Evolutionary conservation across 2,329 filamentous ascomycete species (phyloP).

Genomic region (Calonectria hawksworthii): DNA sequence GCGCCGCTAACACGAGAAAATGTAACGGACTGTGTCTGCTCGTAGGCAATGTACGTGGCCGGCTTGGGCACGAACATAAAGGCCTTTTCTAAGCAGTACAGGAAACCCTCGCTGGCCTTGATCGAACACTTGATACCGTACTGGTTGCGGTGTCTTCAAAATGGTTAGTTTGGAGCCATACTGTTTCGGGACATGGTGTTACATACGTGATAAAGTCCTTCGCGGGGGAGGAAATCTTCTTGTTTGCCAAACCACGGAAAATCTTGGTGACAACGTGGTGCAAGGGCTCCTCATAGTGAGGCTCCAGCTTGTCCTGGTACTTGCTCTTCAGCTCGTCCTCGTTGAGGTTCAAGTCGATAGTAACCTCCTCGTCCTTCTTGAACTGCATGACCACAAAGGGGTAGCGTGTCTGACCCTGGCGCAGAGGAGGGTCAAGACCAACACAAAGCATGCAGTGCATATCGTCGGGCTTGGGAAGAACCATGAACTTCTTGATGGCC

Average conservation of each 20-base stretch:
- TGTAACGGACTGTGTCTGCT: constrained; percentile 90
- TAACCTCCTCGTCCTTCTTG: constrained; percentile 97
- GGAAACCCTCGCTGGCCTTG: constrained; percentile 97
- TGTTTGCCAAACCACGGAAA: constrained; percentile 93
- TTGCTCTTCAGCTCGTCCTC: constrained; percentile 86
- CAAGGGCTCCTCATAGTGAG: constrained; percentile 93
- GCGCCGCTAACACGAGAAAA: constrained; percentile 97
- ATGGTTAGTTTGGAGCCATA: constrained; percentile 46
- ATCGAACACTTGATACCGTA: constrained; percentile 99
- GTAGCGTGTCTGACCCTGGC: constrained; percentile 97
- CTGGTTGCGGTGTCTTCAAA: constrained; percentile 83
- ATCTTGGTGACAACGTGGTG: constrained; percentile 95
- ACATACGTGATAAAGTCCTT: constrained; percentile 88
- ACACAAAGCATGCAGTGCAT: constrained; percentile 95
- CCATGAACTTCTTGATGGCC: constrained; percentile 98
- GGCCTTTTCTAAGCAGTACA: constrained; percentile 97
- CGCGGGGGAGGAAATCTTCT: constrained; percentile 94
- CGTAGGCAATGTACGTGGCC: constrained; percentile 95
- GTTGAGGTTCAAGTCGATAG: constrained; percentile 95
- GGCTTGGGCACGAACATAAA: constrained; percentile 99
- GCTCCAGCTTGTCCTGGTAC: constrained; percentile 90
- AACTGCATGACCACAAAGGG: constrained; percentile 99
- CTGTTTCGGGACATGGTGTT: not conserved
- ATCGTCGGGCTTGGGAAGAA: constrained; percentile 98
- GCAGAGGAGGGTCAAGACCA: constrained; percentile 92